phyloP scores from a whole-genome alignment of 495 filamentous ascomycete species.

The Trichoderma orchidacearum region DNA sequence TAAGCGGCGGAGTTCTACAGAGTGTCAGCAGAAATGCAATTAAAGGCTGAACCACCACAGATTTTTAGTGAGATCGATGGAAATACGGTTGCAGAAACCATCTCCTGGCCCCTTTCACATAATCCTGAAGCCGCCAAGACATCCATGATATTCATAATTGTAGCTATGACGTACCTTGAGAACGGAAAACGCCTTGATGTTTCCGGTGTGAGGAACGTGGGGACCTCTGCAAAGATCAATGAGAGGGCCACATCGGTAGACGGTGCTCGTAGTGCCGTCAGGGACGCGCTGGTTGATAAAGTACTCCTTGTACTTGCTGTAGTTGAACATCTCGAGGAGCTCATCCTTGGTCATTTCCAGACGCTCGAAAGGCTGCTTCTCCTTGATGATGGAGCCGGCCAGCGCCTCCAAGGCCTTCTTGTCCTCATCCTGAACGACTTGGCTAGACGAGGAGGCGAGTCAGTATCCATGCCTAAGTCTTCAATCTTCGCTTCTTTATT shows the following conservation, averaged over 20 bases:
- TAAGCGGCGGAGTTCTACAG: slow-evolving; percentile 80
- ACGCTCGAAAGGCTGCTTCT: slow-evolving; percentile 91
- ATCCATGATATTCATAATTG: neutral
- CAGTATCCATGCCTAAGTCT: no score
- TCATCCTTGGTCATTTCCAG: slow-evolving; percentile 79
- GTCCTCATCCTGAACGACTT: slow-evolving; percentile 59
- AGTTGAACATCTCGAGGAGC: slow-evolving; percentile 87
- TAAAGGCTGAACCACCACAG: no score
- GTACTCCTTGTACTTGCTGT: slow-evolving; percentile 75
- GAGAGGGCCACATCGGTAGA: slow-evolving; percentile 59
- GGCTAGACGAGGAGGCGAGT: no score
- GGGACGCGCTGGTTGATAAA: slow-evolving; percentile 88
- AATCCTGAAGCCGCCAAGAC: neutral
- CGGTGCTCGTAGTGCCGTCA: slow-evolving; percentile 79
- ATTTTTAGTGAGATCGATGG: no score
- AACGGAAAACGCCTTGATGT: slow-evolving; percentile 86
- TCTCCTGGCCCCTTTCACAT: no score
- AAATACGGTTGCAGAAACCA: no score
- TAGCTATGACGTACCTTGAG: slow-evolving; percentile 29
- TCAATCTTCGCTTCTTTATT: no score
- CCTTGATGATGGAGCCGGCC: slow-evolving; percentile 70
- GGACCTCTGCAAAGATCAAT: slow-evolving; percentile 46
- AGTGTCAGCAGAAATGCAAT: no score
- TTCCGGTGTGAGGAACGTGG: slow-evolving; percentile 81
- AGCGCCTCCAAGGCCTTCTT: slow-evolving; percentile 69